These are phyloP conservation scores for Narthecium ossifragum DNA, from an alignment of 106 monocot genomes.

Conservation along the genomic window DNA sequence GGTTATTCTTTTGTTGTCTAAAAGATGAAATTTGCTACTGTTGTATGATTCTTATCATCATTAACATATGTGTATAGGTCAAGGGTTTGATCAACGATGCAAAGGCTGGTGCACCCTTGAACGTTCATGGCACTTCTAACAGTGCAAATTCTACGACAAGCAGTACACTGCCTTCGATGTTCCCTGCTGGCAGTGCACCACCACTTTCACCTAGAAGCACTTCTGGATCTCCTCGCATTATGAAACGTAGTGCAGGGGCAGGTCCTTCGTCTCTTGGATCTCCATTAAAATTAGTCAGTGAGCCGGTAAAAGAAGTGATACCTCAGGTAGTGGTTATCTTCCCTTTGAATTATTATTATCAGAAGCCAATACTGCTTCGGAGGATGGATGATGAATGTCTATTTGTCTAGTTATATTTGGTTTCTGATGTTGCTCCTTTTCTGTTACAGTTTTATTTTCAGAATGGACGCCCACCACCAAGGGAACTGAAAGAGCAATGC, in stretches of 20 bases:
- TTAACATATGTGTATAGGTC: slow-evolving; percentile 34
- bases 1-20: too few species aligned
- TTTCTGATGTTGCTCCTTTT: slow-evolving; percentile 5
- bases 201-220: slow-evolving; percentile 92
- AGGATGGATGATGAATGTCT: neutral
- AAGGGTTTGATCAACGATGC: slow-evolving; percentile 79
- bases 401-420: neutral
- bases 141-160: slow-evolving; percentile 44
- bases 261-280: slow-evolving; percentile 69
- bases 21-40: too few species aligned
- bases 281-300: slow-evolving; percentile 67
- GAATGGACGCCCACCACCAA: slow-evolving; percentile 75
- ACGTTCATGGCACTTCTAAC: slow-evolving; percentile 35
- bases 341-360: neutral
- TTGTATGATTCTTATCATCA: neutral
- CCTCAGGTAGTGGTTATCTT: slow-evolving; percentile 54
- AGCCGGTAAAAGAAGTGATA: slow-evolving; percentile 72
- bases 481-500: slow-evolving; percentile 72
- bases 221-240: slow-evolving; percentile 73
- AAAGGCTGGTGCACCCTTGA: slow-evolving; percentile 56
- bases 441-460: slow-evolving; percentile 79
- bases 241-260: slow-evolving; percentile 36
- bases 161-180: slow-evolving; percentile 79
- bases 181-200: slow-evolving; percentile 85
- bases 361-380: too few species aligned